Evolutionary conservation across 2,329 filamentous ascomycete genomes (phyloP).

Genomic region (Amylocarpus encephaloides): DNA sequence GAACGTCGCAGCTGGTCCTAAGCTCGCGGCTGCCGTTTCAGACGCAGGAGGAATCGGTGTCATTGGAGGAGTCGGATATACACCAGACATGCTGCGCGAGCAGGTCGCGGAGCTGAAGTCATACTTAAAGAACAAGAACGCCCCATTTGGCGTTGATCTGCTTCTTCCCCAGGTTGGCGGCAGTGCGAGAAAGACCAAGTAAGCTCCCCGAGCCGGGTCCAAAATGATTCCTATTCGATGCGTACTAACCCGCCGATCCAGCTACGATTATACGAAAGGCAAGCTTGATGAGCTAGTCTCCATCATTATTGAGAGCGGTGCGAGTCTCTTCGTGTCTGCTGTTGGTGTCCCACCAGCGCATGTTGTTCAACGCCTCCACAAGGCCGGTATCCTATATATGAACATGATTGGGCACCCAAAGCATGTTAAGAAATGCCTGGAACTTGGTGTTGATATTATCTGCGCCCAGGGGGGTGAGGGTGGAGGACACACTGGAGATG

Average conservation of each 20-base stretch:
- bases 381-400: constrained; percentile 88
- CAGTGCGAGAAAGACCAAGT: constrained; percentile 92
- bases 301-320: constrained; percentile 87
- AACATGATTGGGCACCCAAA: constrained; percentile 99
- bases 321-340: constrained; percentile 91
- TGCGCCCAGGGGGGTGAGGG: constrained; percentile 98
- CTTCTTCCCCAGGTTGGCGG: constrained; percentile 92
- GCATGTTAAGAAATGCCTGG: constrained; percentile 94
- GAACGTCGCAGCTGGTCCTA: constrained; percentile 97
- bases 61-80: constrained; percentile 92
- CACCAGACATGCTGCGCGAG: constrained; percentile 92
- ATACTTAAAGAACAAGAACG: constrained; percentile 81
- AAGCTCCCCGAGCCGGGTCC: constrained; percentile 24
- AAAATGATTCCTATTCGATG: constrained; percentile 16
- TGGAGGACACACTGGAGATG: constrained; percentile 91
- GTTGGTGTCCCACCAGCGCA: constrained; percentile 87
- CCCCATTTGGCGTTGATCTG: constrained; percentile 90
- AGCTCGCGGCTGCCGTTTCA: constrained; percentile 91
- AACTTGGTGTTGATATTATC: constrained; percentile 89
- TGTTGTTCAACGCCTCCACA: constrained; percentile 86
- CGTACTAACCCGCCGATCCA: constrained; percentile 35
- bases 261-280: constrained; percentile 99
- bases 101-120: constrained; percentile 93
- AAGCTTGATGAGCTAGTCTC: constrained; percentile 87
- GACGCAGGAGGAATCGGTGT: constrained; percentile 96